Evolutionary conservation across 345 rosid species (phyloP).

Genomic region (Euphorbia lathyris): DNA sequence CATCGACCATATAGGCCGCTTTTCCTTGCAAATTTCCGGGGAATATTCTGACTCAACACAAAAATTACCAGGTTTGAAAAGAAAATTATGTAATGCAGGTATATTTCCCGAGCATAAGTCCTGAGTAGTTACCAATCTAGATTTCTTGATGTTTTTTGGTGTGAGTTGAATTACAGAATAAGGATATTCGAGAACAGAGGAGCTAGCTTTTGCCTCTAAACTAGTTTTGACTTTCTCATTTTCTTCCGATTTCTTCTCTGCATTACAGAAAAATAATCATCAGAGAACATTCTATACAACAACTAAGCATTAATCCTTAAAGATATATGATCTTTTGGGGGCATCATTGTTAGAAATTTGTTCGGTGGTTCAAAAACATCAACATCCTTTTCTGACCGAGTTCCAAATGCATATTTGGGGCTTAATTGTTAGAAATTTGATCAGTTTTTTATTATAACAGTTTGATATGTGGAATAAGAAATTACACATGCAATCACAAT

Average conservation of each 20-base stretch:
- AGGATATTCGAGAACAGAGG: background rate
- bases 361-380: no score
- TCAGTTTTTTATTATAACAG: no score
- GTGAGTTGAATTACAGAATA: background rate
- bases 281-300: background rate
- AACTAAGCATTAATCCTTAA: background rate
- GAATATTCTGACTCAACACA: conserved; percentile 9
- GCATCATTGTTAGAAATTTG: no score
- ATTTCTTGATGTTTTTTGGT: background rate
- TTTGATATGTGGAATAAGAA: no score
- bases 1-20: background rate
- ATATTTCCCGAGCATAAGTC: background rate
- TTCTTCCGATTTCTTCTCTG: background rate
- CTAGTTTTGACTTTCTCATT: background rate
- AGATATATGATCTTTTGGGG: no score
- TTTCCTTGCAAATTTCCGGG: conserved; percentile 4
- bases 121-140: conserved; percentile 2
- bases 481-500: no score
- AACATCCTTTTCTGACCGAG: no score
- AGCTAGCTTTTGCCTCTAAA: background rate
- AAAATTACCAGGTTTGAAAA: background rate
- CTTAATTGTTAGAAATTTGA: no score
- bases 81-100: background rate
- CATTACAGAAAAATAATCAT: background rate
- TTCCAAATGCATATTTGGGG: no score